These are phyloP conservation scores for Tuber aestivum DNA, from an alignment of 495 filamentous ascomycete genomes.

Conservation along the genomic window DNA sequence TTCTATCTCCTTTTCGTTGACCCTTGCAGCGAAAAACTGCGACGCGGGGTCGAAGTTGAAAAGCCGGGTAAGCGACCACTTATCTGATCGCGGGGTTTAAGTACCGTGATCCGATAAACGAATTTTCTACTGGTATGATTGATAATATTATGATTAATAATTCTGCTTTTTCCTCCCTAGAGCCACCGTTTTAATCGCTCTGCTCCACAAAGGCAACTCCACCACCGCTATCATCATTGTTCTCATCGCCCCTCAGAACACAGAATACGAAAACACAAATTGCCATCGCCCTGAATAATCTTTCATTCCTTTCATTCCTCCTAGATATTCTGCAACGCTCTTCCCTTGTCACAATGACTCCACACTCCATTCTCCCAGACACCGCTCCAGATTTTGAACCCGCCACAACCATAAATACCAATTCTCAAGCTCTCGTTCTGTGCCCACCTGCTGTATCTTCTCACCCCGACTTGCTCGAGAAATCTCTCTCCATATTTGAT, in stretches of 20 bases:
- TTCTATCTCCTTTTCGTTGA: not conserved
- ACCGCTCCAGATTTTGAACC: constrained; percentile 47
- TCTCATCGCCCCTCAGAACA: not conserved
- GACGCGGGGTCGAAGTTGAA: not conserved
- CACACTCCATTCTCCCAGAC: constrained; percentile 48
- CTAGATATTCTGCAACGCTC: not conserved
- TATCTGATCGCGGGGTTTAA: not conserved
- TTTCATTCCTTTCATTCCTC: not conserved
- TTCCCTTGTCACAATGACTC: constrained; percentile 31
- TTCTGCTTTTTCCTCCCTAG: constrained; percentile 11
- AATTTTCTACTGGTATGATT: not conserved
- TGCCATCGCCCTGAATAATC: not conserved
- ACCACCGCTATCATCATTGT: not conserved
- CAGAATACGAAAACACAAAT: not conserved
- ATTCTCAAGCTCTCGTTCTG: constrained; percentile 58
- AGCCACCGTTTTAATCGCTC: constrained; percentile 16
- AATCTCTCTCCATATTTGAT: constrained; percentile 58
- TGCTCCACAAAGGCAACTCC: not conserved
- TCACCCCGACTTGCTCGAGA: constrained; percentile 57
- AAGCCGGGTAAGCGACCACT: not conserved
- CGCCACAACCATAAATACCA: constrained; percentile 36
- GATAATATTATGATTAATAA: not conserved
- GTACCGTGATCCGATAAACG: not conserved
- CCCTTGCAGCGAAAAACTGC: not conserved
- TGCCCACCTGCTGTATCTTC: constrained; percentile 69